Percentiles rank a stretch among this genome's conserved stretches.
Conservation (phyloP, 208 protist genomes). For the Leishmania gerbilli region DNA sequence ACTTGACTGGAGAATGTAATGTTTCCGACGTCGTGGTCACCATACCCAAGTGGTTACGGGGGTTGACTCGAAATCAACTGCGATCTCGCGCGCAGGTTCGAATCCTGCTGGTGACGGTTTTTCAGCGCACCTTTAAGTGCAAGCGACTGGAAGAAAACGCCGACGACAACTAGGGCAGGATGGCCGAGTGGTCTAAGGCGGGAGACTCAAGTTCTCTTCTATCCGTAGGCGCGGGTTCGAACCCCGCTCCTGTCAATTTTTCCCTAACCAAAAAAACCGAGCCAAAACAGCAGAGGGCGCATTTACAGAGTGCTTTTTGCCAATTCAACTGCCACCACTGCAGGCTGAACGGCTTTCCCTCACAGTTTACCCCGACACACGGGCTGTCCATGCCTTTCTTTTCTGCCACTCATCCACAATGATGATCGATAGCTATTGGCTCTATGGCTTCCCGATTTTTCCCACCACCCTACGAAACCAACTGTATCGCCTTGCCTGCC, state of each 20-base stretch:
- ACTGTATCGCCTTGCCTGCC: too few relatives aligned
- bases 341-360: too few relatives aligned
- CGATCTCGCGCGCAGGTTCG: slow-evolving; percentile 90
- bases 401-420: too few relatives aligned
- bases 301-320: too few relatives aligned
- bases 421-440: too few relatives aligned
- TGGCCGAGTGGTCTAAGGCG: slow-evolving; percentile 87
- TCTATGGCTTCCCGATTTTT: too few relatives aligned
- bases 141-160: background rate
- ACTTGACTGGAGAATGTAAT: too few relatives aligned
- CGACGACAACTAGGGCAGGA: slow-evolving; percentile 32
- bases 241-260: slow-evolving; percentile 84
- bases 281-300: too few relatives aligned
- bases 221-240: slow-evolving; percentile 87
- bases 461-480: too few relatives aligned
- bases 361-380: too few relatives aligned
- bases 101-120: slow-evolving; percentile 80
- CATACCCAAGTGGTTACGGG: slow-evolving; percentile 92
- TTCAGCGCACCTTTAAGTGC: background rate
- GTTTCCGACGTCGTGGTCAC: slow-evolving; percentile 19
- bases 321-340: too few relatives aligned
- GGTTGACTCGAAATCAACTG: slow-evolving; percentile 89
- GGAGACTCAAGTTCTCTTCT: slow-evolving; percentile 88
- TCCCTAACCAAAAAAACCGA: background rate
- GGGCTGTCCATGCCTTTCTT: too few relatives aligned